Percentiles rank a stretch among this genome's conserved stretches.
Conservation (phyloP, 2,329 filamentous ascomycete species). For the Alternaria longipes region DNA sequence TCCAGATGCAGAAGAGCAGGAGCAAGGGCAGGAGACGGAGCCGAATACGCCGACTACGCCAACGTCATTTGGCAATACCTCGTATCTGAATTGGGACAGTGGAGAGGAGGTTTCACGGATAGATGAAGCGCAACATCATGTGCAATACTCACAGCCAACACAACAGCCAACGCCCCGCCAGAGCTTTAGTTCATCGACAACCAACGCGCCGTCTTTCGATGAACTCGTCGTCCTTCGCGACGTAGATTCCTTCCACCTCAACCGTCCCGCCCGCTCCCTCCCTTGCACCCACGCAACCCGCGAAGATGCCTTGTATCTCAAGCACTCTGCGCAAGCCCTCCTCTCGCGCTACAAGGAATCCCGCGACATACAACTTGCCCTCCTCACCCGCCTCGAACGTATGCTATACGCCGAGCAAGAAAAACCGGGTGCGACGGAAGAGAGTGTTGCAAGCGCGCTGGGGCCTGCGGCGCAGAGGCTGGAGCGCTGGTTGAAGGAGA, state of each 20-base stretch:
- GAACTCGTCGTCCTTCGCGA: conserved; percentile 36
- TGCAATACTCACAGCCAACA: neutral
- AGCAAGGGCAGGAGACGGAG: neutral
- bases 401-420: conserved; percentile 27
- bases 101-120: neutral
- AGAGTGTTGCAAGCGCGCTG: too few species aligned
- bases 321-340: too few species aligned
- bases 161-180: neutral
- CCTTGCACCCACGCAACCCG: conserved; percentile 40
- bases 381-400: conserved; percentile 34
- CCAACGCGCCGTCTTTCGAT: conserved; percentile 26
- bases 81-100: conserved; percentile 6
- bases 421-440: neutral
- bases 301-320: too few species aligned
- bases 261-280: too few species aligned
- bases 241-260: conserved; percentile 30
- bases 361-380: too few species aligned
- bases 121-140: neutral
- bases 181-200: neutral
- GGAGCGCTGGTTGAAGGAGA: conserved; percentile 25
- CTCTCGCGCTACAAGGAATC: too few species aligned
- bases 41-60: neutral
- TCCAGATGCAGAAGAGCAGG: conserved; percentile 1
- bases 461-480: too few species aligned
- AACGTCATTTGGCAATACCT: neutral